Evolutionary conservation across 768 basidiomycete species (phyloP).

Genomic region (Mycena vulgaris): DNA sequence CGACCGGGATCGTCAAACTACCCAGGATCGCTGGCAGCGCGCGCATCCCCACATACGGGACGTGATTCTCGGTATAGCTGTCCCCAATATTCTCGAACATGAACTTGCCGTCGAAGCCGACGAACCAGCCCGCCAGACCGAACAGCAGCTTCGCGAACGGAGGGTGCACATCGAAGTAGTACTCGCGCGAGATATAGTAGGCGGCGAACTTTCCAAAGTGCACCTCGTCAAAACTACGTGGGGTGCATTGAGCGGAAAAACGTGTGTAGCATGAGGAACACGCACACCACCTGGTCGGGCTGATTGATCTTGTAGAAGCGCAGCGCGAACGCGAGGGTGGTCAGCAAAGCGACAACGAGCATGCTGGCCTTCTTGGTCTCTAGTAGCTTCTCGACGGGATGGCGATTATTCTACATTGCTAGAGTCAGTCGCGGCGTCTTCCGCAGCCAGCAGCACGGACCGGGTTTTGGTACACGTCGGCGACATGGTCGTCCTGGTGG

Average conservation of each 20-base stretch:
- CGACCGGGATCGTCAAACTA: constrained; percentile 90
- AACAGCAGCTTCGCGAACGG: constrained; percentile 97
- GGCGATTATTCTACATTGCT: constrained; percentile 64
- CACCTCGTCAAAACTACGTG: constrained; percentile 92
- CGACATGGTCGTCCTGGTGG: constrained; percentile 32
- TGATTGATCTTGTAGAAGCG: constrained; percentile 96
- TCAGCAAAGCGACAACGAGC: constrained; percentile 74
- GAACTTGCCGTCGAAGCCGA: constrained; percentile 96
- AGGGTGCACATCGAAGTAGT: constrained; percentile 99
- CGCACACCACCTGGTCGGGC: constrained; percentile 95
- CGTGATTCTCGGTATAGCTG: constrained; percentile 87
- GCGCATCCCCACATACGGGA: constrained; percentile 95
- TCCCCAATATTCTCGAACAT: constrained; percentile 97
- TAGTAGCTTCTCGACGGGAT: constrained; percentile 71
- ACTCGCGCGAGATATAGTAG: constrained; percentile 92
- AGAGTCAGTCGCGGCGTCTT: not conserved
- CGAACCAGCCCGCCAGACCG: constrained; percentile 95
- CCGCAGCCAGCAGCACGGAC: constrained; percentile 23
- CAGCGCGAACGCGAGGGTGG: constrained; percentile 83
- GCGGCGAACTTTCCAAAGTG: constrained; percentile 99
- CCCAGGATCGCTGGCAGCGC: constrained; percentile 93
- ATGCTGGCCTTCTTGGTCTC: constrained; percentile 77
- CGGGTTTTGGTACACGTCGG: constrained; percentile 35
- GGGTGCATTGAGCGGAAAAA: constrained; percentile 10
- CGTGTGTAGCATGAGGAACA: constrained; percentile 35